Evolutionary conservation across 192 early-diverging fungal genomes (phyloP).

Genomic region (Fimicolochytrium jonesii): DNA sequence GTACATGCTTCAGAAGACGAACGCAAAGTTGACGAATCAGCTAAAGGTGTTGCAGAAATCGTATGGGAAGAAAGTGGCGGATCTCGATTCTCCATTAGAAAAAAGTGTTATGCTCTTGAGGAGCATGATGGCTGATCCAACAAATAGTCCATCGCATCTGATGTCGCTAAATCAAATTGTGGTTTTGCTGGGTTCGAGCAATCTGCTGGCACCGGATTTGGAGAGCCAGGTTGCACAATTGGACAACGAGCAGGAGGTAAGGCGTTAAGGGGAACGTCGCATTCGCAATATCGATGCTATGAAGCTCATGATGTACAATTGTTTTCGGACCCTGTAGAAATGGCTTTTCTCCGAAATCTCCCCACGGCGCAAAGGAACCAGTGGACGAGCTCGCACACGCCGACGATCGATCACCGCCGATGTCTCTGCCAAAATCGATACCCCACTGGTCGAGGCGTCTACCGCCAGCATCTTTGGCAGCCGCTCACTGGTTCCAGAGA

Average conservation of each 20-base stretch:
- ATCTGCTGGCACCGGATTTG: constrained; percentile 50
- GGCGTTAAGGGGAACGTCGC: background rate
- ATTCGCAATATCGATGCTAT: background rate
- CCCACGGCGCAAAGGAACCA: constrained; percentile 21
- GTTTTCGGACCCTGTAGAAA: constrained; percentile 23
- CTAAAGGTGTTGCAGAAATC: constrained; percentile 39
- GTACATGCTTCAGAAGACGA: constrained; percentile 33
- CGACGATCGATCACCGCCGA: constrained; percentile 23
- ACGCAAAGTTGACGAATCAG: constrained; percentile 47
- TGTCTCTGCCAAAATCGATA: constrained; percentile 7
- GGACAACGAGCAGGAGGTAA: constrained; percentile 48
- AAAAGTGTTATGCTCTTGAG: constrained; percentile 39
- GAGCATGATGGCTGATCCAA: constrained; percentile 47
- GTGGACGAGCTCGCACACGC: background rate
- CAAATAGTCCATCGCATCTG: constrained; percentile 29
- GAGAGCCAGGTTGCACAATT: constrained; percentile 30
- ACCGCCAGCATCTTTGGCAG: background rate
- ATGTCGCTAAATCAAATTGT: constrained; percentile 32
- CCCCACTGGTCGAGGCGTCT: constrained; percentile 5
- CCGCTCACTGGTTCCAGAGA: background rate
- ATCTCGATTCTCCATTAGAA: constrained; percentile 54
- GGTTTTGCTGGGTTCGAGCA: constrained; percentile 32
- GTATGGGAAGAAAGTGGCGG: constrained; percentile 36
- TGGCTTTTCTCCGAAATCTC: constrained; percentile 51
- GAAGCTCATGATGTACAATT: background rate